These are phyloP conservation scores for Geranomyces variabilis DNA, from an alignment of 192 early-diverging fungal species.

Conservation along the genomic window DNA sequence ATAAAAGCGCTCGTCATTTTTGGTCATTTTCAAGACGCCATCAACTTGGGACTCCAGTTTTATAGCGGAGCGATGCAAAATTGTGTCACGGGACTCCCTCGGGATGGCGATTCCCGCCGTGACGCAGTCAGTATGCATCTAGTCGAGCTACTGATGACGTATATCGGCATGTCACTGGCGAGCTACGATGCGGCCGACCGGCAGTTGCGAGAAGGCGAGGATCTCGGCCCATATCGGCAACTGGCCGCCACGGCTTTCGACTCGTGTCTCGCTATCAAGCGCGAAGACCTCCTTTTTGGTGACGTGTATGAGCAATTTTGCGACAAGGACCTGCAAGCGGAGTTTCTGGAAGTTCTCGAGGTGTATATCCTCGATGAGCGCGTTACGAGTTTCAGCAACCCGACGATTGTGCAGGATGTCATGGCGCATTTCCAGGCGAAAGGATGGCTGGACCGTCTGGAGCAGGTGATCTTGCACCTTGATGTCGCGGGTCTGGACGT, in stretches of 20 bases:
- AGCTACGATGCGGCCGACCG: slow-evolving; percentile 28
- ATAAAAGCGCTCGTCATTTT: slow-evolving; percentile 45
- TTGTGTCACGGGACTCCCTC: slow-evolving; percentile 46
- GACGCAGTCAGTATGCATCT: slow-evolving; percentile 39
- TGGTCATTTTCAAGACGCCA: slow-evolving; percentile 51
- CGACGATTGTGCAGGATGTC: slow-evolving; percentile 41
- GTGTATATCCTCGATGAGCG: slow-evolving; percentile 43
- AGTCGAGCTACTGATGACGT: slow-evolving; percentile 41
- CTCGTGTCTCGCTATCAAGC: slow-evolving; percentile 41
- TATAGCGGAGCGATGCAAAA: slow-evolving; percentile 31
- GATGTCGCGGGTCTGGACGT: slow-evolving; percentile 49
- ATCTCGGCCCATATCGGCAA: slow-evolving; percentile 27
- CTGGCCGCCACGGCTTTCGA: slow-evolving; percentile 40
- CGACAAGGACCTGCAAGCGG: slow-evolving; percentile 30
- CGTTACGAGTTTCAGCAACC: slow-evolving; percentile 38
- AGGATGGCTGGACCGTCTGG: slow-evolving; percentile 42
- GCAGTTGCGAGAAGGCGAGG: slow-evolving; percentile 21
- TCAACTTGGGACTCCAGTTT: slow-evolving; percentile 45
- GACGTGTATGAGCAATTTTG: slow-evolving; percentile 54
- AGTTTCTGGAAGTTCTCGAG: slow-evolving; percentile 51
- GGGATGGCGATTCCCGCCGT: slow-evolving; percentile 27
- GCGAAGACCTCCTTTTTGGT: slow-evolving; percentile 51
- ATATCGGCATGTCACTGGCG: slow-evolving; percentile 44
- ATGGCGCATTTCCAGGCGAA: slow-evolving; percentile 25
- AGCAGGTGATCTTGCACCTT: slow-evolving; percentile 52